phyloP scores from a whole-genome alignment of 495 filamentous ascomycete genomes.

The Hypoxylon perforatum region DNA sequence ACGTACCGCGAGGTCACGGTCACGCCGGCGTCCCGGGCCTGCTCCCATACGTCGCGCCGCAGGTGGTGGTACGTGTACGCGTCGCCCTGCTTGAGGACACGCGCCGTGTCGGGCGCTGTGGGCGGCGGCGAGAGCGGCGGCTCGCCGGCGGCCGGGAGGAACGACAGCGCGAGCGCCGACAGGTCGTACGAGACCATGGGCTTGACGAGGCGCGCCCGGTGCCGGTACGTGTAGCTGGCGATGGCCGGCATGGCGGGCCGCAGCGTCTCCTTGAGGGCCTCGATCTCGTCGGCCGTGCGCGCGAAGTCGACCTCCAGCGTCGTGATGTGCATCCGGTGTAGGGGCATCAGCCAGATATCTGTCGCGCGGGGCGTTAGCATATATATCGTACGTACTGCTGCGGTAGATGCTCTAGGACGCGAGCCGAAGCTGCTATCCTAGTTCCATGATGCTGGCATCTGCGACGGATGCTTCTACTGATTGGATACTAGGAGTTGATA shows the following conservation, averaged over 20 bases:
- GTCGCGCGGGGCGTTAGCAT: constrained; percentile 20
- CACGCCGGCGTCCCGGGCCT: constrained; percentile 67
- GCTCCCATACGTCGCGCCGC: constrained; percentile 76
- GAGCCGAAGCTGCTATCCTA: not conserved
- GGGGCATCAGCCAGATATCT: constrained; percentile 90
- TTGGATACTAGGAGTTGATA: too few relatives aligned
- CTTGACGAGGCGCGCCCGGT: constrained; percentile 79
- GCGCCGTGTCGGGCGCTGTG: constrained; percentile 37
- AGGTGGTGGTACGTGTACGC: constrained; percentile 91
- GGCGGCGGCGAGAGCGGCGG: constrained; percentile 52
- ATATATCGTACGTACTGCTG: not conserved
- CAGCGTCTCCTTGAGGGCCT: constrained; percentile 65
- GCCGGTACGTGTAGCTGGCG: constrained; percentile 68
- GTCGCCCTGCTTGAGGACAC: constrained; percentile 55
- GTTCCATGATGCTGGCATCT: not conserved
- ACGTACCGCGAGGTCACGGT: constrained; percentile 78
- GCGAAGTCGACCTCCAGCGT: constrained; percentile 84
- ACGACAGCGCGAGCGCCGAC: constrained; percentile 84
- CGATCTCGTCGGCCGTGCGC: constrained; percentile 69
- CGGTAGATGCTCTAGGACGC: not conserved
- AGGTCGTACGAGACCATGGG: constrained; percentile 87
- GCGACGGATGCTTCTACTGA: not conserved
- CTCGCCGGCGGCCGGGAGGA: constrained; percentile 78
- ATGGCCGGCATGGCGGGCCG: constrained; percentile 60
- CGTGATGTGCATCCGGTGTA: constrained; percentile 82